Base-by-base conservation (phyloP, 1,284 basidiomycete species). In the Fomitopsis pinicola region DNA sequence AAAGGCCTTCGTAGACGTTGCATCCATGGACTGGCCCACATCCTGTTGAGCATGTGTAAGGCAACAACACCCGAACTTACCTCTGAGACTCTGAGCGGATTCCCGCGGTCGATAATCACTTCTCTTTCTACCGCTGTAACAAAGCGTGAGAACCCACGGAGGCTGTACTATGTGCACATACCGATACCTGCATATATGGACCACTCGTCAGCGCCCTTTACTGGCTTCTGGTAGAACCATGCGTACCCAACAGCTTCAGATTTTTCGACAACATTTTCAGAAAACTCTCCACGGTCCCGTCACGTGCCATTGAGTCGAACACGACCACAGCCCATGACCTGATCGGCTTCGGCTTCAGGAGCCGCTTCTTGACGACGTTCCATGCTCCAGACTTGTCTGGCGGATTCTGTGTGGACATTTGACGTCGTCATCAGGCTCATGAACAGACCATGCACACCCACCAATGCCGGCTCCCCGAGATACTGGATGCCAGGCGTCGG, bases 241-340 rank as follows among this genome's bases (percentile, higher is more conserved):
- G 59, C 73, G 57, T 42, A 78, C 79, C 78, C 19, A 78, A 69
- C 0, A 67, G 67, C 0, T 22, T 38, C 52, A 76, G 70, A 38
- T 73, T 74, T 2, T 60, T 35, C 2, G 59, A 46, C 1, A 81
- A 64, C 2, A 64, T 65, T 0, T 58, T 9, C 14, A 72, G 65
- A 30, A 75, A 73, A 1, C 59, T 0, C 2, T 65, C 17, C 1
- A 68, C 55, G 5, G 53, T 53, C 0, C 57, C 3, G 2, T 57
- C 26, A 0, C n/a, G 17, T 8, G 48, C 59, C 9, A 65, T 12
- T 6, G 53, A 26, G 26, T 67, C 69, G 59, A 76, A 77, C 40
- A 69, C 68, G 8, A 76, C 66, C 1, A 75, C 68, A 14, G 66
- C 74, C 77, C 67, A 63, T 35, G 60, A 55, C 3, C 35, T 36